phyloP scores from a whole-genome alignment of 23 red algal species.

The Gracilariopsis chorda region DNA sequence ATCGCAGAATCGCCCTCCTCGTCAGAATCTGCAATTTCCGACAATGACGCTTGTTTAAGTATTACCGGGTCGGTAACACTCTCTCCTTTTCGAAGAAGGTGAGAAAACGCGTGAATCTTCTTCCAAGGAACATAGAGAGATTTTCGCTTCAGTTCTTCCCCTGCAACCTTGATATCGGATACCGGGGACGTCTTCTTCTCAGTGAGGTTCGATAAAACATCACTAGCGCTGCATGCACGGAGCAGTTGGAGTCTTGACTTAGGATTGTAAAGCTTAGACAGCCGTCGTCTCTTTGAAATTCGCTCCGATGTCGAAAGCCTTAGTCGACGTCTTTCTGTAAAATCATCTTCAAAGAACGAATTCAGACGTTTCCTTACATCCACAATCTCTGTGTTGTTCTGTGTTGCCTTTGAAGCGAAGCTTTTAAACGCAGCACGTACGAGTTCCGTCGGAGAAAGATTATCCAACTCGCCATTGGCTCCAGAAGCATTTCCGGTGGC shows the following conservation, averaged over 20 bases:
- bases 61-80: not conserved
- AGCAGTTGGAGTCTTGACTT: not conserved
- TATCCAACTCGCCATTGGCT: not conserved
- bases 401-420: not conserved
- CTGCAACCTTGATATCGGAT: not conserved
- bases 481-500: not conserved
- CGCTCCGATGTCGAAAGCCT: not conserved
- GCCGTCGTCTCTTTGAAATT: not conserved
- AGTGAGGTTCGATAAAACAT: no score
- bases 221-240: no score
- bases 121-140: constrained; percentile 18
- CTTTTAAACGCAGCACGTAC: not conserved
- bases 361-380: not conserved
- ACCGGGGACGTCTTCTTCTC: not conserved
- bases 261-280: not conserved
- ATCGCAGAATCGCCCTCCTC: not conserved
- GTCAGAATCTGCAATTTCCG: not conserved
- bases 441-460: not conserved
- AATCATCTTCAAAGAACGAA: constrained; percentile 48
- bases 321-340: constrained; percentile 1
- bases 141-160: not conserved
- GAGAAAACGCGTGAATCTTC: constrained; percentile 19
- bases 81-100: not conserved
- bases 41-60: not conserved
- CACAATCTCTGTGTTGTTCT: not conserved